Evolutionary conservation across 2,329 filamentous ascomycete species (phyloP).

Genomic region (Fusarium coicis): DNA sequence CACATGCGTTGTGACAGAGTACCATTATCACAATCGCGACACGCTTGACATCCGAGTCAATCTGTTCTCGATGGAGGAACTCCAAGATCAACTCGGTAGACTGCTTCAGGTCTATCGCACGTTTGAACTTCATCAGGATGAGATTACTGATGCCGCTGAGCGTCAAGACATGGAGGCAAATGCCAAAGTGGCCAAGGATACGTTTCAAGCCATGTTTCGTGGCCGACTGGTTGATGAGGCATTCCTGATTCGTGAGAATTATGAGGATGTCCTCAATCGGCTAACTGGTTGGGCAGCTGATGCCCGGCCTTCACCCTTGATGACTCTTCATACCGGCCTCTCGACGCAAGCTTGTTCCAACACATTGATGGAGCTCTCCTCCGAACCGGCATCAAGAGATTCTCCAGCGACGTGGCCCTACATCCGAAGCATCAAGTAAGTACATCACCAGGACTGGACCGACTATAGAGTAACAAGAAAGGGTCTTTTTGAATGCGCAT

Average conservation of each 20-base stretch:
- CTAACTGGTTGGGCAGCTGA: conserved; percentile 42
- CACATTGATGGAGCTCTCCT: conserved; percentile 51
- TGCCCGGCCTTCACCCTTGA: conserved; percentile 2
- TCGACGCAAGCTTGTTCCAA: conserved; percentile 48
- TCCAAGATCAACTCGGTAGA: conserved; percentile 48
- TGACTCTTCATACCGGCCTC: neutral
- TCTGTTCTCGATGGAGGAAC: conserved; percentile 46
- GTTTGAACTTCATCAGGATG: conserved; percentile 43
- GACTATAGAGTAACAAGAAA: conserved; percentile 45
- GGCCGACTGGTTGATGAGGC: conserved; percentile 32
- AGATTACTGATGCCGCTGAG: conserved; percentile 42
- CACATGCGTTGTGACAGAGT: conserved; percentile 61
- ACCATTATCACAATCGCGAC: conserved; percentile 50
- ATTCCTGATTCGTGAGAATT: conserved; percentile 25
- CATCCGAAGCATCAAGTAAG: conserved; percentile 56
- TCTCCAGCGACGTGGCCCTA: conserved; percentile 55
- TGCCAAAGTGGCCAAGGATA: conserved; percentile 50
- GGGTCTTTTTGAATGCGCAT: conserved; percentile 56
- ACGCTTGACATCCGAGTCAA: conserved; percentile 51
- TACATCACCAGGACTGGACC: neutral
- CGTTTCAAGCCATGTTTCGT: conserved; percentile 53
- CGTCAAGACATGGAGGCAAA: conserved; percentile 39
- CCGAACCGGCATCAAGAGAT: conserved; percentile 41
- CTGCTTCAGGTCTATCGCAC: conserved; percentile 53
- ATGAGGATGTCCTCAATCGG: conserved; percentile 28